Conservation (phyloP, 106 monocot genomes). For the Dioscorea alata region DNA sequence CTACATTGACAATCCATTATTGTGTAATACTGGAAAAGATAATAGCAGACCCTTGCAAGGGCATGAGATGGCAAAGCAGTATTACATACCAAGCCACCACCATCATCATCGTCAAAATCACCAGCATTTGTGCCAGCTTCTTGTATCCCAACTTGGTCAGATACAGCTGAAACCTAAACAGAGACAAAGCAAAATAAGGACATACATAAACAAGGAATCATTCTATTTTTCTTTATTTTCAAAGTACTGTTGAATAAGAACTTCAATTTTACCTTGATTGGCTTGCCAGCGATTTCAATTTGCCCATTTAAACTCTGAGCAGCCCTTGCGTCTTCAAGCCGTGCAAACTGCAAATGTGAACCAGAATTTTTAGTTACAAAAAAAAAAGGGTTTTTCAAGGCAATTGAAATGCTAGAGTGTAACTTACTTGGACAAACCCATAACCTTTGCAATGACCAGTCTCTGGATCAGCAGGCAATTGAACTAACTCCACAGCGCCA, state of each 20-base stretch:
- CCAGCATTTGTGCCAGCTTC: conserved; percentile 47
- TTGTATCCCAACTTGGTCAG: conserved; percentile 52
- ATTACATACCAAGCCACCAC: conserved; percentile 52
- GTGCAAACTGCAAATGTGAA: conserved; percentile 45
- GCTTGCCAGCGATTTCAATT: conserved; percentile 70
- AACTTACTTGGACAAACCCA: conserved; percentile 67
- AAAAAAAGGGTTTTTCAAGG: too few relatives aligned
- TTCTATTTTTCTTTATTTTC: not conserved
- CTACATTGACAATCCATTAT: not conserved
- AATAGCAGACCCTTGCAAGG: not conserved
- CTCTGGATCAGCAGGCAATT: conserved; percentile 57
- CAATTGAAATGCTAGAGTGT: too few relatives aligned
- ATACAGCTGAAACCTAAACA: conserved; percentile 53
- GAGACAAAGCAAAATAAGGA: not conserved
- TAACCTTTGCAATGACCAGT: conserved; percentile 69
- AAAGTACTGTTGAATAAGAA: not conserved
- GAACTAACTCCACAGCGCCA: conserved; percentile 67
- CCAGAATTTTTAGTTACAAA: not conserved
- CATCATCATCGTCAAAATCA: conserved; percentile 76
- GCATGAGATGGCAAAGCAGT: not conserved
- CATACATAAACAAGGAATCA: not conserved
- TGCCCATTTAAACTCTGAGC: conserved; percentile 77
- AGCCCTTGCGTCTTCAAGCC: conserved; percentile 73
- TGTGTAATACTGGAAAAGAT: not conserved
- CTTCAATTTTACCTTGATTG: conserved; percentile 45